Percentiles rank a stretch among this genome's conserved stretches.
These are phyloP conservation scores for Neoboletus subvelutipes DNA, from an alignment of 768 basidiomycete genomes.

Conservation along the genomic window DNA sequence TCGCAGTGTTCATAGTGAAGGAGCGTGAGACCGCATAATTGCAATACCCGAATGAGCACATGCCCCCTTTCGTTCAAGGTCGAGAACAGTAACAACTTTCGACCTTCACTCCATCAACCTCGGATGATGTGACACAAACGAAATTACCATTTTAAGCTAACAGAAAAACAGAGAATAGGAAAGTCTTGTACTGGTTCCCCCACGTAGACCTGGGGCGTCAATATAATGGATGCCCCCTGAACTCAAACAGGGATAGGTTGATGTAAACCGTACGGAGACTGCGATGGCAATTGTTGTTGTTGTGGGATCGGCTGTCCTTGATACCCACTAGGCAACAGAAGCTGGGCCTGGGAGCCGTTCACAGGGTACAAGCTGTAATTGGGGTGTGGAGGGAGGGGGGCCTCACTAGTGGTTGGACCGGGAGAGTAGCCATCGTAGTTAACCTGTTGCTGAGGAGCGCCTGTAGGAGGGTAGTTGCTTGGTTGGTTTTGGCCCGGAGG, in stretches of 20 bases:
- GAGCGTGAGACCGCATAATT: conserved; percentile 2
- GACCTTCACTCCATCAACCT: not conserved
- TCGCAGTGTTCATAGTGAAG: not conserved
- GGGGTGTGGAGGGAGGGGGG: conserved; percentile 18
- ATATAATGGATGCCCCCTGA: not conserved
- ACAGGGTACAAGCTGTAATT: conserved; percentile 17
- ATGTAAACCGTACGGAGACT: not conserved
- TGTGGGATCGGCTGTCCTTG: conserved; percentile 2
- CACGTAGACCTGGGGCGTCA: not conserved
- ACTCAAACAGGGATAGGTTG: conserved; percentile 1
- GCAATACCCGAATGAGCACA: not conserved
- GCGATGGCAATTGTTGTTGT: not conserved
- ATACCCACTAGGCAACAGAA: conserved; percentile 10
- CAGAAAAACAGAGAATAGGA: not conserved
- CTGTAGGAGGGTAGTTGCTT: conserved; percentile 1
- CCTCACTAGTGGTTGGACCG: not conserved
- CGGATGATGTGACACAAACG: not conserved
- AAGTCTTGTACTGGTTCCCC: not conserved
- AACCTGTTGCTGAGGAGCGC: conserved; percentile 1
- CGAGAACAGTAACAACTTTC: not conserved
- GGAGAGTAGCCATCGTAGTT: conserved; percentile 7
- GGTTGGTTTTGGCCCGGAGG: conserved; percentile 1
- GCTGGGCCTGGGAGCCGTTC: conserved; percentile 8
- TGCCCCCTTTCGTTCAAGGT: not conserved
- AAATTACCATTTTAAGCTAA: not conserved